Evolutionary conservation across 768 basidiomycete species (phyloP).

Genomic region (Pholiota molesta): DNA sequence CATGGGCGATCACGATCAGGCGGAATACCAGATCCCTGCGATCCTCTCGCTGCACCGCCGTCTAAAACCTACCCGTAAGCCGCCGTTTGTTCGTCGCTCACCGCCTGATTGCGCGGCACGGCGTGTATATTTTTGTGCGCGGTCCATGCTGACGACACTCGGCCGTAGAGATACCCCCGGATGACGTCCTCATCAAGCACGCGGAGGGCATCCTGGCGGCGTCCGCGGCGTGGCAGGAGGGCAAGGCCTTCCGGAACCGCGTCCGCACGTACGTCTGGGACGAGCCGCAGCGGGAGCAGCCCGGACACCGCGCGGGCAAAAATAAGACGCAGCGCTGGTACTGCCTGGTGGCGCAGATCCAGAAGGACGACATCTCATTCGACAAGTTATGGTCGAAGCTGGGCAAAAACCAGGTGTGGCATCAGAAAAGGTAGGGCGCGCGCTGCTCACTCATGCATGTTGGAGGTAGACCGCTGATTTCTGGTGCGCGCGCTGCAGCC

Average conservation of each 20-base stretch:
- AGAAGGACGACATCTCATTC: constrained; percentile 53
- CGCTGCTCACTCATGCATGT: too few species aligned
- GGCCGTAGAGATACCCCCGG: constrained; percentile 53
- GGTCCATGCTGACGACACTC: too few species aligned
- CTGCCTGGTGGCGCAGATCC: constrained; percentile 51
- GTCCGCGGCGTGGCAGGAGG: constrained; percentile 52
- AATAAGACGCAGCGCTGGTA: constrained; percentile 47
- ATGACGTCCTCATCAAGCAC: constrained; percentile 47
- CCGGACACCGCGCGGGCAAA: constrained; percentile 17
- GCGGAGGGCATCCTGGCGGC: constrained; percentile 47
- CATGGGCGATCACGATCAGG: background rate
- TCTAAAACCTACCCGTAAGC: background rate
- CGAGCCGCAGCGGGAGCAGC: background rate
- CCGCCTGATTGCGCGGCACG: background rate
- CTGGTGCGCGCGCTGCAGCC: constrained; percentile 36
- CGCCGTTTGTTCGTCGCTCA: background rate
- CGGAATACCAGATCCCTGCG: background rate
- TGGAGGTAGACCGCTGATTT: background rate
- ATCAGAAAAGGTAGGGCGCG: constrained; percentile 53
- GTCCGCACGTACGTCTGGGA: constrained; percentile 40
- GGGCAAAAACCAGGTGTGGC: constrained; percentile 52
- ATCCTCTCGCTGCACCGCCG: background rate
- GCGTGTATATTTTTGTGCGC: background rate
- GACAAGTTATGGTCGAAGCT: constrained; percentile 61
- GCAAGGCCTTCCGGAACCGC: constrained; percentile 41